Evolutionary conservation across 2,329 filamentous ascomycete genomes (phyloP).

Genomic region (Aspergillus chevalieri): DNA sequence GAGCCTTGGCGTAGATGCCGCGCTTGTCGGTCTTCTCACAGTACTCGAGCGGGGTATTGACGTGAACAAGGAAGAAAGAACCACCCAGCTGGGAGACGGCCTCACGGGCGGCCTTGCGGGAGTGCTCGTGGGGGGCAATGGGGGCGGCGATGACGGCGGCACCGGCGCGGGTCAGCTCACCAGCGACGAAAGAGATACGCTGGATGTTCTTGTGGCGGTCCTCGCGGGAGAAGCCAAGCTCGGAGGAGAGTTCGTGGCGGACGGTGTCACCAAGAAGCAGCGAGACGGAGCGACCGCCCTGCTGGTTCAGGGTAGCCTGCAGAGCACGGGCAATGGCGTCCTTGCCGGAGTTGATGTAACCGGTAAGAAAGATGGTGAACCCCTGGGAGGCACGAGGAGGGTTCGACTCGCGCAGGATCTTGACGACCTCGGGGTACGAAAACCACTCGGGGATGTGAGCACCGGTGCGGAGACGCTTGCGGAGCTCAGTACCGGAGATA

Average conservation of each 20-base stretch:
- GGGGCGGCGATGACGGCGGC: conserved; percentile 93
- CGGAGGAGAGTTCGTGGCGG: conserved; percentile 82
- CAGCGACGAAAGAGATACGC: conserved; percentile 92
- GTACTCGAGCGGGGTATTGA: conserved; percentile 85
- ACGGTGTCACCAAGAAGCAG: conserved; percentile 95
- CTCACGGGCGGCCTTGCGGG: conserved; percentile 71
- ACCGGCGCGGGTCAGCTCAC: conserved; percentile 86
- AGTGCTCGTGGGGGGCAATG: conserved; percentile 84
- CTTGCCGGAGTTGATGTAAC: conserved; percentile 95
- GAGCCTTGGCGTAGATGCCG: conserved; percentile 78
- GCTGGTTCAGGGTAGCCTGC: conserved; percentile 96
- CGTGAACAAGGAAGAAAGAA: conserved; percentile 91
- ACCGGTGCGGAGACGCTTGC: conserved; percentile 80
- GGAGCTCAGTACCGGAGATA: conserved; percentile 85
- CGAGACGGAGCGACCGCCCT: conserved; percentile 89
- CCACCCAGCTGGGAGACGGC: conserved; percentile 70
- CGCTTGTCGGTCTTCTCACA: conserved; percentile 92
- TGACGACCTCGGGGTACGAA: conserved; percentile 97
- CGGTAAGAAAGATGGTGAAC: conserved; percentile 97
- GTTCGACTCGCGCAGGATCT: conserved; percentile 92
- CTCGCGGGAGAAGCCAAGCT: conserved; percentile 88
- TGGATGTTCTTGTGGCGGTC: conserved; percentile 93
- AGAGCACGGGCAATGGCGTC: conserved; percentile 92
- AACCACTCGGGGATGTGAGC: conserved; percentile 98
- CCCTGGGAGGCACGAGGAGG: conserved; percentile 85